phyloP scores from a whole-genome alignment of 495 filamentous ascomycete species.

The Annulohypoxylon moriforme region DNA sequence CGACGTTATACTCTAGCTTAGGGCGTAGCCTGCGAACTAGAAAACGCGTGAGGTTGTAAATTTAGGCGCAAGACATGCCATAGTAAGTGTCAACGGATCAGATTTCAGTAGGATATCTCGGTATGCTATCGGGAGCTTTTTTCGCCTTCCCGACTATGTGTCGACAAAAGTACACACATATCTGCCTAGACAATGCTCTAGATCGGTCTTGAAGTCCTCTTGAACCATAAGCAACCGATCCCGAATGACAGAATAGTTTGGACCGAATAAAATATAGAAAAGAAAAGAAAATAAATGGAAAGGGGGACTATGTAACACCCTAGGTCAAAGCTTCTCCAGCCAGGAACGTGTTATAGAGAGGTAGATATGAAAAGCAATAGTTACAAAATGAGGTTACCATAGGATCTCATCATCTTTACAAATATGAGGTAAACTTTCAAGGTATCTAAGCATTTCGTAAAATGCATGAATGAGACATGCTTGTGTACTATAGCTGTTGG shows the following conservation, averaged over 20 bases:
- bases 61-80: constrained; percentile 31
- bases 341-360: neutral
- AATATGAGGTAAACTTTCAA: neutral
- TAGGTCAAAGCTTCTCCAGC: neutral
- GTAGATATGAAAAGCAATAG: constrained; percentile 4
- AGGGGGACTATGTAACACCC: neutral
- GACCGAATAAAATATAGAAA: neutral
- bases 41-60: constrained; percentile 14
- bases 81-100: constrained; percentile 14
- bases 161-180: constrained; percentile 11
- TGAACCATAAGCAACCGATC: neutral
- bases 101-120: constrained; percentile 28
- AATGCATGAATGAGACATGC: constrained; percentile 32
- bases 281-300: constrained; percentile 20
- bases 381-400: neutral
- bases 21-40: constrained; percentile 32
- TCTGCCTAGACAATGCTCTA: constrained; percentile 16
- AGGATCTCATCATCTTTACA: neutral
- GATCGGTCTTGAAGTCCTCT: constrained; percentile 15
- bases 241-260: neutral
- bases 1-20: constrained; percentile 22
- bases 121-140: constrained; percentile 12
- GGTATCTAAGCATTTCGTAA: constrained; percentile 16
- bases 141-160: constrained; percentile 14
- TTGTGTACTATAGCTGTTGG: neutral